phyloP scores from a whole-genome alignment of 805 yeast genomes.

The Lipomyces yamadae region DNA sequence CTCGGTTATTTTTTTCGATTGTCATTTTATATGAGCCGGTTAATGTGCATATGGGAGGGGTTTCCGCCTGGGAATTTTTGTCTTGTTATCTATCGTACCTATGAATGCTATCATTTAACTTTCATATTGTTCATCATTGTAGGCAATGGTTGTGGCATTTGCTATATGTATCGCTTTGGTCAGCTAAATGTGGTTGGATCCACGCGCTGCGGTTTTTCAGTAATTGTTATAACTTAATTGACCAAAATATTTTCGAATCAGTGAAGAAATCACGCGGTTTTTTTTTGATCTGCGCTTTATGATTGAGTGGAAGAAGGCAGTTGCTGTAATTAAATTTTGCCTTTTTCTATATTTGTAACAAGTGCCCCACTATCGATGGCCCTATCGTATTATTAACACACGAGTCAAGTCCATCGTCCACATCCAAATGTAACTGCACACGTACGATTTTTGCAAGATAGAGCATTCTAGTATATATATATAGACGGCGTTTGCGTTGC shows the following conservation, averaged over 20 bases:
- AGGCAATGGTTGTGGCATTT: not conserved
- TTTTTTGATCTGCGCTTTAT: not conserved
- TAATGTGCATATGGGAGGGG: not conserved
- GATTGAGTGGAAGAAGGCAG: not conserved
- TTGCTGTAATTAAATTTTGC: too few relatives aligned
- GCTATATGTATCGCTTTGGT: not conserved
- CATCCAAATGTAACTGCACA: too few relatives aligned
- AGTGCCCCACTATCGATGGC: too few relatives aligned
- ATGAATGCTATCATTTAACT: not conserved
- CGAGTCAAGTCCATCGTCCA: too few relatives aligned
- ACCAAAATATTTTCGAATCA: not conserved
- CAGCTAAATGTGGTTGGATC: not conserved
- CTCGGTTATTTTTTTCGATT: not conserved
- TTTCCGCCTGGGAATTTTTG: conserved; percentile 2
- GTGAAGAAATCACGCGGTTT: not conserved
- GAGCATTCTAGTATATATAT: too few relatives aligned
- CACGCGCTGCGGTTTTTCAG: not conserved
- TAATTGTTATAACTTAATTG: not conserved
- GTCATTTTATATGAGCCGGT: not conserved
- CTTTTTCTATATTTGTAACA: too few relatives aligned
- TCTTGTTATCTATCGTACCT: conserved; percentile 1
- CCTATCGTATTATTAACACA: too few relatives aligned
- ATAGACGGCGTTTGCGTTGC: too few relatives aligned
- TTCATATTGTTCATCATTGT: not conserved
- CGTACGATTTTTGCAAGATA: too few relatives aligned